Base-by-base conservation (phyloP, 2,329 filamentous ascomycete species). In the Cercospora zeina region DNA sequence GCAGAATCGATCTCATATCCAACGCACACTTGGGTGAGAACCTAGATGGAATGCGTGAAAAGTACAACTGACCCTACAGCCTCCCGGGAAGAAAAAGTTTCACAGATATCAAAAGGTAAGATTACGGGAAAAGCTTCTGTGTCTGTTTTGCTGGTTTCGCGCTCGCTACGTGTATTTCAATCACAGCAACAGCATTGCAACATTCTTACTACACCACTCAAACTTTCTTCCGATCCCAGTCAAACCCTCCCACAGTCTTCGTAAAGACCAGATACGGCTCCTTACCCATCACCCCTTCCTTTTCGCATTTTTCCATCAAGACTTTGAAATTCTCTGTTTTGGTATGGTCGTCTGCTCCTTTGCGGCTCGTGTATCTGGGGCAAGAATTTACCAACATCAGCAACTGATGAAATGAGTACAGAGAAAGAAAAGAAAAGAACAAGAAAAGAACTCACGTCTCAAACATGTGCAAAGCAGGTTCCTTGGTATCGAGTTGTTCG, bases 371-470 rank as follows among this genome's bases (percentile, higher is more conserved):
- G 49, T 69, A 69, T 14, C 66, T 69, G 49, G 9, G 24, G 59
- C 39, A 16, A 27, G 24, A 27, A 27, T 27, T 27, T 3, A 6
- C 3, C 24, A 3, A 27, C 24, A 27, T 27, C 24, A 27, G 24
- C 24, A 27, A 27, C 24, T 27, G 24, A 27, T 27, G 24, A 3
- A n/a, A n/a, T n/a, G n/a, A n/a, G n/a, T n/a, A n/a, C n/a, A n/a
- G n/a, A n/a, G n/a, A n/a, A n/a, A n/a, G n/a, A n/a, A n/a, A n/a
- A n/a, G n/a, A n/a, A n/a, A n/a, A n/a, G n/a, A n/a, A n/a, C n/a
- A n/a, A n/a, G n/a, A n/a, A n/a, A n/a, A 34, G 11, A n/a, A 37
- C 62, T 54, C 56, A 68, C 67, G 67, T 68, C 62, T 69, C 66
- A 33, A 69, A 64, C 63, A 68, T 68, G 33, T 65, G 64, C 49